Evolutionary conservation across 805 yeast genomes (phyloP), one percentile per base, ranked within the genome.

Genomic region (Ogataea neopini): DNA sequence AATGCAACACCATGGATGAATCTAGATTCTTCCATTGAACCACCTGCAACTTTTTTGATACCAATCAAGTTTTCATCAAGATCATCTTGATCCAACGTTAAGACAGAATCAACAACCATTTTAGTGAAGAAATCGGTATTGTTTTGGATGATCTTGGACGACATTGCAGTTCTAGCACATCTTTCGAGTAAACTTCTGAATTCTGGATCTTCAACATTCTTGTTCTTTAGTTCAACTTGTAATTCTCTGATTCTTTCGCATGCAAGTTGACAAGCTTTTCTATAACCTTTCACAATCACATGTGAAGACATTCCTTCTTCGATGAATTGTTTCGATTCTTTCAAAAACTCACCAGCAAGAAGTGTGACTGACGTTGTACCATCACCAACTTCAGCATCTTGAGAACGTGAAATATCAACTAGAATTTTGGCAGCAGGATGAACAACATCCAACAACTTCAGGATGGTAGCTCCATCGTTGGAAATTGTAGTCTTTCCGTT

Each of bases 321-420:
- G 50, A 94, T 88, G 64, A 92, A 94, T 38, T 80, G 70, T 63
- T 89, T 90, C 55, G 91, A 83, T 69, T 94, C 98, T 64, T 89
- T 89, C 69, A 94, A 78, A 51, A 94, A 76, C 71, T 94, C 99
- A 47, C 97, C 97, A 2, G 98, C 97, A 48, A 94, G 69, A 26
- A 92, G 84, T 0, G 97, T 88, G 17, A 92, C 99, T 23, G 96
- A 86, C 1, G 99, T 92, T 37, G 99, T 92, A 56, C 99, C 99
- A 70, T 92, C 99, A 50, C 99, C 99, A 54, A 94, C 96, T 68
- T 92, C 98, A 50, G 95, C 96, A 66, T 92, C 99, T 72, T 92
- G 99, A 2, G 96, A 90, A 66, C 95, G 85, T 14, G 97, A 87
- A 48, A 92, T 87, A 65, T 92, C 96, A 45, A 92, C 99, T 57